phyloP scores from a whole-genome alignment of 768 basidiomycete genomes.

The Leccinum broughii region DNA sequence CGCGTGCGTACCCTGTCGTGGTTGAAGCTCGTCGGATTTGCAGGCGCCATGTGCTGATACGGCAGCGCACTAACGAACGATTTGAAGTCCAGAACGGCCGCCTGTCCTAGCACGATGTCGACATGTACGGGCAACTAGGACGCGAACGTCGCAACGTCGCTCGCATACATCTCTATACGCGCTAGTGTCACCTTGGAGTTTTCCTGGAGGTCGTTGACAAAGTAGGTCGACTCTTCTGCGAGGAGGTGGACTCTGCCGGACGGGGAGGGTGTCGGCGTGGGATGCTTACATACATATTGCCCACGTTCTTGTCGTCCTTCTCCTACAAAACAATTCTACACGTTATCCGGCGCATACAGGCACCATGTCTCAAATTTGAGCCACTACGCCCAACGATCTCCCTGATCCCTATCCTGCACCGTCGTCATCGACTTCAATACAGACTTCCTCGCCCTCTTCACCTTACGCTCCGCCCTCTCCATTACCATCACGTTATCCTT shows the following conservation, averaged over 20 bases:
- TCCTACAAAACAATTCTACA: too few relatives aligned
- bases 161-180: conserved; percentile 43
- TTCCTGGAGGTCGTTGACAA: conserved; percentile 19
- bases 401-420: conserved; percentile 54
- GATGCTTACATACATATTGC: too few relatives aligned
- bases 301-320: too few relatives aligned
- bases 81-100: conserved; percentile 54
- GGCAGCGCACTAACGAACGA: conserved; percentile 46
- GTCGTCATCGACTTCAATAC: conserved; percentile 83
- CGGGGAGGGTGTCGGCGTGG: conserved; percentile 48
- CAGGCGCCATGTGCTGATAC: conserved; percentile 57
- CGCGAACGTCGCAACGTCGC: conserved; percentile 54
- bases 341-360: too few relatives aligned
- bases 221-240: conserved; percentile 46
- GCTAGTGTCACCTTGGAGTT: conserved; percentile 32
- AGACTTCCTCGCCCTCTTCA: conserved; percentile 91
- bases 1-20: conserved; percentile 67
- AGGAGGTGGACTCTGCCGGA: too few relatives aligned
- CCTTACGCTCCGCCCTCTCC: conserved; percentile 89
- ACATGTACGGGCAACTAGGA: conserved; percentile 42
- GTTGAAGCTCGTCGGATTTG: conserved; percentile 49
- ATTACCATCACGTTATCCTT: conserved; percentile 86
- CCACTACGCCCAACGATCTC: conserved; percentile 98
- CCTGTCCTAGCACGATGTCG: conserved; percentile 47
- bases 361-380: conserved; percentile 74